phyloP scores from a whole-genome alignment of 2,329 filamentous ascomycete species.

The Sclerotinia subarctica region DNA sequence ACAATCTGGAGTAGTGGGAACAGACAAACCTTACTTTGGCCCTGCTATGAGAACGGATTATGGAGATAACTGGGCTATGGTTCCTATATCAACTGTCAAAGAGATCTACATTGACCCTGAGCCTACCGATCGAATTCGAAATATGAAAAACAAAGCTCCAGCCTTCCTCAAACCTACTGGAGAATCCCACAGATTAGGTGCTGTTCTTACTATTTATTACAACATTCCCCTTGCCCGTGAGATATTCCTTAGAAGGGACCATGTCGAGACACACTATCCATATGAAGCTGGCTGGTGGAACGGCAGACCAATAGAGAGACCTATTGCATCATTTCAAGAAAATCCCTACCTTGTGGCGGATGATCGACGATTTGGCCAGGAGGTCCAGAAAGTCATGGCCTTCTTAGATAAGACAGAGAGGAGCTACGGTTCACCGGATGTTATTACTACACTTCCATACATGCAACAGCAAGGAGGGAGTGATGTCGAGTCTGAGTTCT shows the following conservation, averaged over 20 bases:
- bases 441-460: slow-evolving; percentile 41
- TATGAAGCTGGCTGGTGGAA: slow-evolving; percentile 60
- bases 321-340: slow-evolving; percentile 23
- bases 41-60: slow-evolving; percentile 57
- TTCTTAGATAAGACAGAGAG: slow-evolving; percentile 60
- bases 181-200: slow-evolving; percentile 44
- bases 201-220: slow-evolving; percentile 57
- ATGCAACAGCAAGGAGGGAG: slow-evolving; percentile 28
- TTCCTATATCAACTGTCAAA: slow-evolving; percentile 41
- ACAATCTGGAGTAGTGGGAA: slow-evolving; percentile 48
- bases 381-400: slow-evolving; percentile 51
- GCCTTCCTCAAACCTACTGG: slow-evolving; percentile 51
- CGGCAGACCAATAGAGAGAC: slow-evolving; percentile 47
- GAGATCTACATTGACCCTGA: slow-evolving; percentile 39
- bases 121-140: slow-evolving; percentile 45
- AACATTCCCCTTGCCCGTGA: slow-evolving; percentile 58
- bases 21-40: slow-evolving; percentile 51
- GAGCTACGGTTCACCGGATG: slow-evolving; percentile 55
- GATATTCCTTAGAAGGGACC: slow-evolving; percentile 47
- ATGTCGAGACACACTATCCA: slow-evolving; percentile 49
- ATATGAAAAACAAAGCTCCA: slow-evolving; percentile 41
- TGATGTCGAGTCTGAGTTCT: slow-evolving; percentile 36
- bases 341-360: slow-evolving; percentile 29
- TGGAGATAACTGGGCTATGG: slow-evolving; percentile 59
- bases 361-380: slow-evolving; percentile 50